Evolutionary conservation across 208 protist genomes (phyloP).

Genomic region (Perkinsela sp.): DNA sequence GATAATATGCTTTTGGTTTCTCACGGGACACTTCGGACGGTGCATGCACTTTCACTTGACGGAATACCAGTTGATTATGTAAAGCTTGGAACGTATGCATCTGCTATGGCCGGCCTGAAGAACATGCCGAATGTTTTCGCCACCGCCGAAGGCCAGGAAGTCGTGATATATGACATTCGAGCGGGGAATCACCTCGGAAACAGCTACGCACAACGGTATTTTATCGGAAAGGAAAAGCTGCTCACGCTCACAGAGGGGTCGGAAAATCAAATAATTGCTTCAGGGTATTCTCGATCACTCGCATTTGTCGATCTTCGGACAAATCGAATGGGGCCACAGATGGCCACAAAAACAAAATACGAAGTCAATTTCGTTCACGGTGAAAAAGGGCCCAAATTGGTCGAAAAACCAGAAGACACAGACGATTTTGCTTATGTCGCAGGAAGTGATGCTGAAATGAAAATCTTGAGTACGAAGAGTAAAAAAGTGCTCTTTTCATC

Average conservation of each 20-base stretch:
- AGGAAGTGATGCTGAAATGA: background rate
- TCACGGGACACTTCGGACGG: no score
- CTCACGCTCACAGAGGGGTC: background rate
- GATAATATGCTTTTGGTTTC: no score
- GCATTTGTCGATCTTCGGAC: background rate
- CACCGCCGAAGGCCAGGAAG: background rate
- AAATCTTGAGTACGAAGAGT: background rate
- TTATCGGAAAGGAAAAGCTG: background rate
- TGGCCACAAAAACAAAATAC: background rate
- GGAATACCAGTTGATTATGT: background rate
- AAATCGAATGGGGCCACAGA: background rate
- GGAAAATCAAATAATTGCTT: background rate
- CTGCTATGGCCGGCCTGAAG: background rate
- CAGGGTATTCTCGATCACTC: background rate
- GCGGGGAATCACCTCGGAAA: background rate
- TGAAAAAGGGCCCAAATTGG: no score
- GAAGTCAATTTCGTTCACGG: background rate
- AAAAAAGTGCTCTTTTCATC: background rate
- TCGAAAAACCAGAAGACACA: background rate
- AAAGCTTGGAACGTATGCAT: background rate
- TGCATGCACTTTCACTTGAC: background rate
- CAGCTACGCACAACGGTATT: background rate
- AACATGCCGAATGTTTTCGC: background rate
- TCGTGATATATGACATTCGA: background rate
- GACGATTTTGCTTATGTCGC: background rate